These are phyloP conservation scores for Phylloporus scabripes DNA, from an alignment of 768 basidiomycete genomes.

Conservation along the genomic window DNA sequence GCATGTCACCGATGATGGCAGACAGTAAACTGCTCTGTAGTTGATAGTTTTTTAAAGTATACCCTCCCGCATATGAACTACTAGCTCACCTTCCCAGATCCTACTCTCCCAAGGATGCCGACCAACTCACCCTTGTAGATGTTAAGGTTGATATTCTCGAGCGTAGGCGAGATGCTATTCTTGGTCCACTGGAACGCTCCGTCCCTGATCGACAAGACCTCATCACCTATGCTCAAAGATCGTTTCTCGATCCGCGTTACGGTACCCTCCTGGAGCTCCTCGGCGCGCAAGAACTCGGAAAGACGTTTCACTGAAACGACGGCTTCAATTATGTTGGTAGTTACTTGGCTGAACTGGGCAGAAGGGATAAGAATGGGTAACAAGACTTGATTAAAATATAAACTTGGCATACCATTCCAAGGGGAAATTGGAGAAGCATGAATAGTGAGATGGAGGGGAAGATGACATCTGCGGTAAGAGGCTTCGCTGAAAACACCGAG, in stretches of 20 bases:
- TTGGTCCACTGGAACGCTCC: constrained; percentile 83
- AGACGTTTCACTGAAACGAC: constrained; percentile 81
- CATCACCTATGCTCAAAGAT: constrained; percentile 51
- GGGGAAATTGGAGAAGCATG: constrained; percentile 81
- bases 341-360: constrained; percentile 60
- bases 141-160: constrained; percentile 72
- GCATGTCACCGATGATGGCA: constrained; percentile 87
- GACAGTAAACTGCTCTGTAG: constrained; percentile 64
- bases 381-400: not conserved
- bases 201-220: constrained; percentile 62
- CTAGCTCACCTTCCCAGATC: constrained; percentile 71
- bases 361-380: constrained; percentile 34
- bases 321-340: constrained; percentile 80
- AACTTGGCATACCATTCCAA: constrained; percentile 59
- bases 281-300: constrained; percentile 65
- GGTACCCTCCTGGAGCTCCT: constrained; percentile 78
- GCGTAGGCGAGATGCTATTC: constrained; percentile 46
- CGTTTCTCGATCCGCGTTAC: constrained; percentile 45
- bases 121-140: constrained; percentile 82
- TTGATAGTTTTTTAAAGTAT: not conserved
- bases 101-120: constrained; percentile 84
- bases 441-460: constrained; percentile 93
- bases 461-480: constrained; percentile 85
- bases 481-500: constrained; percentile 53
- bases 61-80: not conserved